Evolutionary conservation across 768 basidiomycete genomes (phyloP).

Genomic region (Chalciporus sphaerocephalus): DNA sequence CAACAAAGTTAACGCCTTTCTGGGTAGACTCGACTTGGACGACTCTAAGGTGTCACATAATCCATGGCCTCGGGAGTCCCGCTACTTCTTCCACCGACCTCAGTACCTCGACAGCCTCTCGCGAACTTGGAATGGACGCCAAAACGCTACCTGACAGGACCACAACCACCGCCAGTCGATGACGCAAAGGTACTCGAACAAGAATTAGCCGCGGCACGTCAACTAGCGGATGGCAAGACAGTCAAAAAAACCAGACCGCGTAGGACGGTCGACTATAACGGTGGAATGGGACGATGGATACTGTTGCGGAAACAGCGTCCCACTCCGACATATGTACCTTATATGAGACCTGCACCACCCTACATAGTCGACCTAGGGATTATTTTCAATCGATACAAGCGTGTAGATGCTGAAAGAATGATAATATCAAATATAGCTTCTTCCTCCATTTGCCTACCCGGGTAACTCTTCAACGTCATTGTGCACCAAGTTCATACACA

Average conservation of each 20-base stretch:
- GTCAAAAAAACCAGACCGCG: constrained; percentile 90
- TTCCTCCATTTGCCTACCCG: constrained; percentile 90
- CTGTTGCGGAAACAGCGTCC: constrained; percentile 74
- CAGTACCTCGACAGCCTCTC: constrained; percentile 34
- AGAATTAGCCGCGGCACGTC: constrained; percentile 70
- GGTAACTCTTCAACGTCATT: constrained; percentile 89
- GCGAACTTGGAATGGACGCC: constrained; percentile 73
- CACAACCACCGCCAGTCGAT: constrained; percentile 77
- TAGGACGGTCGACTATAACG: constrained; percentile 93
- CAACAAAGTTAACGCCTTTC: constrained; percentile 7
- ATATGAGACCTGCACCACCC: constrained; percentile 79
- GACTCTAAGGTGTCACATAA: not conserved
- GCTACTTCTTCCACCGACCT: constrained; percentile 49
- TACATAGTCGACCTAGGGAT: constrained; percentile 81
- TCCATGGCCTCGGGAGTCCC: constrained; percentile 38
- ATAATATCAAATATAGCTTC: constrained; percentile 52
- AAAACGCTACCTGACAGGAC: constrained; percentile 54
- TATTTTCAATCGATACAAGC: constrained; percentile 11
- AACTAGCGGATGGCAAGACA: constrained; percentile 72
- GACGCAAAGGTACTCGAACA: constrained; percentile 72
- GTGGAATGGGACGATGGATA: constrained; percentile 80
- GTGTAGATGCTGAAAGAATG: constrained; percentile 25
- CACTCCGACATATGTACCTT: constrained; percentile 69
- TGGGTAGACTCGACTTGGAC: not conserved
- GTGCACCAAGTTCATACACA: constrained; percentile 96